Evolutionary conservation across 1,284 basidiomycete genomes (phyloP).

Genomic region (Trichosporon asahii): DNA sequence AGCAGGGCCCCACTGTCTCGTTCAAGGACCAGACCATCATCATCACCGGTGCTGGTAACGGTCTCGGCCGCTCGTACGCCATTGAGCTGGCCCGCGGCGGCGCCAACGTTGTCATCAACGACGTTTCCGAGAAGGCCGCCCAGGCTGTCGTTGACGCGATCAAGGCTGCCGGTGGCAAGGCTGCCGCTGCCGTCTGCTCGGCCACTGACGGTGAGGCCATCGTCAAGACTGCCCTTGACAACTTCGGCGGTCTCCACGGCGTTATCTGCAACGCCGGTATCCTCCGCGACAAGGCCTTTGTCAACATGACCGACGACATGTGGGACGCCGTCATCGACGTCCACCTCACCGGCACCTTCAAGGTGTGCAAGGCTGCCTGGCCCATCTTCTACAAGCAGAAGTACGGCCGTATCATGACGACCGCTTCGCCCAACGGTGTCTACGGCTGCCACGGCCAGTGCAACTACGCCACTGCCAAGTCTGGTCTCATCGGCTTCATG

Average conservation of each 20-base stretch:
- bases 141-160: constrained; percentile 82
- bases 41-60: constrained; percentile 89
- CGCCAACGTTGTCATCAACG: constrained; percentile 95
- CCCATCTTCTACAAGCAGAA: constrained; percentile 95
- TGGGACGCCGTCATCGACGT: constrained; percentile 91
- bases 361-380: constrained; percentile 94
- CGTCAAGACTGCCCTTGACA: constrained; percentile 80
- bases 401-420: constrained; percentile 93
- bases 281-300: constrained; percentile 86
- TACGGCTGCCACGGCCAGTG: constrained; percentile 92
- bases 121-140: constrained; percentile 82
- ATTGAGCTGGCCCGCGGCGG: constrained; percentile 86
- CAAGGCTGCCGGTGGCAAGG: constrained; percentile 83
- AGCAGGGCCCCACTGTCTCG: constrained; percentile 58
- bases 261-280: constrained; percentile 95
- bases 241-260: constrained; percentile 84
- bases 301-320: constrained; percentile 81
- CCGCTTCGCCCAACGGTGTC: constrained; percentile 86
- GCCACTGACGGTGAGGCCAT: constrained; percentile 82
- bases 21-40: constrained; percentile 90
- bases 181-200: constrained; percentile 79
- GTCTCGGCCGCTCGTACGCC: constrained; percentile 88
- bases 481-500: constrained; percentile 86
- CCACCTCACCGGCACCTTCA: constrained; percentile 73
- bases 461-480: constrained; percentile 88